Evolutionary conservation across 2,329 filamentous ascomycete genomes (phyloP).

Genomic region (Phoma sp.): DNA sequence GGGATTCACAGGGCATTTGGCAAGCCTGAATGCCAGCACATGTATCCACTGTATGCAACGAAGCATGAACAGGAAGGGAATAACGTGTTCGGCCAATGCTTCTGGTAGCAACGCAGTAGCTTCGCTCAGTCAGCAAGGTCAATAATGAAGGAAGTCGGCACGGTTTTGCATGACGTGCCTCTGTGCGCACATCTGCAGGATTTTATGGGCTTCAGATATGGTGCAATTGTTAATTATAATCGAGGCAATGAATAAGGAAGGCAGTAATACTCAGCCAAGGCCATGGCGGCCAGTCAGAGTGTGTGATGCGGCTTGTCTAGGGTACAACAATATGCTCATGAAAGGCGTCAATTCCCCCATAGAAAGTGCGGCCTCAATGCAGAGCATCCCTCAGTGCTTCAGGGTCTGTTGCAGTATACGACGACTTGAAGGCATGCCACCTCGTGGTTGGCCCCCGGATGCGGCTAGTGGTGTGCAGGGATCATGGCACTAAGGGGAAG

Average conservation of each 20-base stretch:
- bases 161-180: background rate
- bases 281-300: background rate
- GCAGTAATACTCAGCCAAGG: background rate
- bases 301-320: background rate
- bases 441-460: background rate
- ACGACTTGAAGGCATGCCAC: too few species aligned
- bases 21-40: background rate
- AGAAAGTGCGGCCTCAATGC: too few species aligned
- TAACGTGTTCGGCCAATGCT: background rate
- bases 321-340: background rate
- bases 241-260: background rate
- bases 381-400: background rate
- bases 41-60: background rate
- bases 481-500: constrained; percentile 22
- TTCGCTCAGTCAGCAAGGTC: too few species aligned
- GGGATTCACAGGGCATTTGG: constrained; percentile 3
- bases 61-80: background rate
- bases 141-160: background rate
- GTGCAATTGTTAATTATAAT: background rate
- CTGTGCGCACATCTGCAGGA: background rate
- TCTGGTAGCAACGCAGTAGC: background rate
- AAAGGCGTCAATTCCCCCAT: too few species aligned
- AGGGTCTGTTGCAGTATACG: too few species aligned
- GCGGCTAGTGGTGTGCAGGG: constrained; percentile 24
- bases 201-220: background rate